Conservation (phyloP, 306 rosid genomes). For the Ziziphus jujuba region DNA sequence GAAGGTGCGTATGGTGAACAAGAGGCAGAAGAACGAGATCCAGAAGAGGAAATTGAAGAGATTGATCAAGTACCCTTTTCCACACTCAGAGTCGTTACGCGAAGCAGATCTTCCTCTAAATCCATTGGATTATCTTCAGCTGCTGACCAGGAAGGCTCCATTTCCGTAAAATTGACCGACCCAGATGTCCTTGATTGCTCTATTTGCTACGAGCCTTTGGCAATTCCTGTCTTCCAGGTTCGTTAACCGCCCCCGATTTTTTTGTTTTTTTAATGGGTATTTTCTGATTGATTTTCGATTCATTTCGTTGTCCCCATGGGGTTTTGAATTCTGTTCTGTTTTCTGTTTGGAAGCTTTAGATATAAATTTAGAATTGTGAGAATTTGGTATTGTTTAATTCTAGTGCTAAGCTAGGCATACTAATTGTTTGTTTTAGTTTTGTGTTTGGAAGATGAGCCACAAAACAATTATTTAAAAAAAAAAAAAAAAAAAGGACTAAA, state of each 20-base stretch:
- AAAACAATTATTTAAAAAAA: too few relatives aligned
- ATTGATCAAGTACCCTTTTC: background rate
- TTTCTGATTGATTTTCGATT: background rate
- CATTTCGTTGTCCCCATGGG: background rate
- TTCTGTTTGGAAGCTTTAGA: background rate
- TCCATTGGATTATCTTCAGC: too few relatives aligned
- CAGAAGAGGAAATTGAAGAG: slow-evolving; percentile 6
- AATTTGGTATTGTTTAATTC: background rate
- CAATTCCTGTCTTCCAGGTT: slow-evolving; percentile 74
- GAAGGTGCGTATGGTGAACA: slow-evolving; percentile 2
- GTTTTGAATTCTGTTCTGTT: background rate
- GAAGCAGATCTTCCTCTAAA: background rate
- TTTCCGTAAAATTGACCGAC: slow-evolving; percentile 49
- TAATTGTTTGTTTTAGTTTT: too few relatives aligned
- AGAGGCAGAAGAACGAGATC: slow-evolving; percentile 1
- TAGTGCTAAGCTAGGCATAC: too few relatives aligned
- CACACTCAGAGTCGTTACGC: background rate
- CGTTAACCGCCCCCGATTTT: background rate
- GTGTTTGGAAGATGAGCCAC: too few relatives aligned
- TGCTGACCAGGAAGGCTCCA: slow-evolving; percentile 9
- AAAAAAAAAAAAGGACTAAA: too few relatives aligned
- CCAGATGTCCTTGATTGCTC: slow-evolving; percentile 81
- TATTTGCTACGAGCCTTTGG: slow-evolving; percentile 69
- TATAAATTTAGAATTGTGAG: background rate
- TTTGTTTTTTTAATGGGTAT: background rate